A percentile compares a stretch with the other conserved stretches of the same genome.
phyloP scores from a whole-genome alignment of 1,284 basidiomycete genomes.

The Agaricales sp. region DNA sequence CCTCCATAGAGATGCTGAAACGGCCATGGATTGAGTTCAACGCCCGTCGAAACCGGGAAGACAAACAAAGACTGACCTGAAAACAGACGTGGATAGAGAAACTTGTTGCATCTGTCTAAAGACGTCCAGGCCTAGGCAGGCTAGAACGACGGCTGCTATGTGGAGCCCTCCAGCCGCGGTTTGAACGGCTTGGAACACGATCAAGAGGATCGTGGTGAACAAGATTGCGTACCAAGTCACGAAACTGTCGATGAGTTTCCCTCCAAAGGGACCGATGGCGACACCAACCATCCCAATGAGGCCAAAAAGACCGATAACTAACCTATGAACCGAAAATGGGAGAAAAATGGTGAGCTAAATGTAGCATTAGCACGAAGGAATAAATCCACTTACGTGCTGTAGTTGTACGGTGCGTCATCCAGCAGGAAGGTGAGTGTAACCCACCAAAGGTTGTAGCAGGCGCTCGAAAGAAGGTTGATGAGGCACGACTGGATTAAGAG shows the following conservation, averaged over 20 bases:
- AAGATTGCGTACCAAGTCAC: slow-evolving; percentile 40
- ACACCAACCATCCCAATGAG: slow-evolving; percentile 40
- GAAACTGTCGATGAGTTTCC: slow-evolving; percentile 37
- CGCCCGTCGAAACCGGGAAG: too few species aligned
- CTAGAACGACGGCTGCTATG: slow-evolving; percentile 34
- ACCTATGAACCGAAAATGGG: slow-evolving; percentile 14
- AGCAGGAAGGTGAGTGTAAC: slow-evolving; percentile 44
- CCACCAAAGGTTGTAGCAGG: slow-evolving; percentile 35
- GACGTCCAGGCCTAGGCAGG: slow-evolving; percentile 27
- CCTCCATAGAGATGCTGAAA: slow-evolving; percentile 17
- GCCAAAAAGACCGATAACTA: slow-evolving; percentile 45
- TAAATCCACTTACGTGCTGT: slow-evolving; percentile 23
- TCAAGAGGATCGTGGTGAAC: slow-evolving; percentile 22
- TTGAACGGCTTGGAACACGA: slow-evolving; percentile 28
- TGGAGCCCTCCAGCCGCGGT: slow-evolving; percentile 32
- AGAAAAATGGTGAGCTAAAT: neutral
- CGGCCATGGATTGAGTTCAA: neutral
- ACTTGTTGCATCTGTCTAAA: slow-evolving; percentile 35
- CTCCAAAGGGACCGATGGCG: slow-evolving; percentile 35
- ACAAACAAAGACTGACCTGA: slow-evolving; percentile 21
- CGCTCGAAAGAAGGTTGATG: slow-evolving; percentile 29
- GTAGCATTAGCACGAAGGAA: neutral
- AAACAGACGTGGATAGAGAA: slow-evolving; percentile 25
- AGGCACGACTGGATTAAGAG: slow-evolving; percentile 36
- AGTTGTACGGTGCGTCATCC: slow-evolving; percentile 35